Evolutionary conservation across 352 stramenopile genomes (phyloP), one percentile per base, ranked within the genome.

Genomic region (Globisporangium megalacanthum): DNA sequence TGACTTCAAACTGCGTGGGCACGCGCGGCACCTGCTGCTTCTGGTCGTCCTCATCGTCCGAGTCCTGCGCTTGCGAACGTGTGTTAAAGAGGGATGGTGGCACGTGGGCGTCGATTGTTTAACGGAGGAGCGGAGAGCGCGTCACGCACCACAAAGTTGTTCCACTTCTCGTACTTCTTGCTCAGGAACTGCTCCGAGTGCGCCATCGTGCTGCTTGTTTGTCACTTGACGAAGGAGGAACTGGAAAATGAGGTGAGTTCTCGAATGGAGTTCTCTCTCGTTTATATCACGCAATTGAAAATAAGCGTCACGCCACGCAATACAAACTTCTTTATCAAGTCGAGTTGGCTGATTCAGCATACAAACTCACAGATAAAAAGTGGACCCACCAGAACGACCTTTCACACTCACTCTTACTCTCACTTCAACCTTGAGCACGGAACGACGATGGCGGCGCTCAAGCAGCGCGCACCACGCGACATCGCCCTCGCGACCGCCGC

Each of bases 121-220:
- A 29, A 29, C 51, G 29, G 25, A 54, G 7, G 42, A 54, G 9
- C 6, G 37, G 45, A 29, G 39, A 44, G 6, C 36, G 29, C 46
- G 14, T 31, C 19, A 51, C 64, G 36, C 44, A 92, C 83, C 73
- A 86, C 75, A 54, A 94, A 92, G 54, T 91, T 82, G 67, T 89
- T 80, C 84, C 84, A 94, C 64, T 92, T 94, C 71, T 90, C 76
- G 68, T 94, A 94, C 53, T 88, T 94, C 68, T 94, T 87, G 70
- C 66, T 89, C 62, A 94, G 70, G 64, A 77, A 94, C 54, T 92
- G 53, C 53, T 93, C 83, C 54, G 70, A 29, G 17, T 49, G 63
- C 49, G 75, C 64, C 55, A 80, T 80, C 14, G 10, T 17, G 36
- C 36, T 42, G 10, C 10, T 7, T 15, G 10, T 13, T 11, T 64